Evolutionary conservation across 805 yeast species (phyloP).

Genomic region (Pichia eremophila): DNA sequence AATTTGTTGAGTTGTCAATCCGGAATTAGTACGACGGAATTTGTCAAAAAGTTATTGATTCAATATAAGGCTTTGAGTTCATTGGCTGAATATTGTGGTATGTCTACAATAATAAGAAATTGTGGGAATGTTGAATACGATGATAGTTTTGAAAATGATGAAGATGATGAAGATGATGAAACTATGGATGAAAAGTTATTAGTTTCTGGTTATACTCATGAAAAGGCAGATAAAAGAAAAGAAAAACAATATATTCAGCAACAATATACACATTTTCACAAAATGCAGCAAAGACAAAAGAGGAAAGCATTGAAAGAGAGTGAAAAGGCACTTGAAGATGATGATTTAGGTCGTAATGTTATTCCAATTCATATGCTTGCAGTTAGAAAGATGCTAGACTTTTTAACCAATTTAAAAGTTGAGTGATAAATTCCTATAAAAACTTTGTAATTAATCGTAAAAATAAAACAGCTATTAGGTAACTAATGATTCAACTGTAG

Average conservation of each 20-base stretch:
- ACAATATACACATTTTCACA: constrained; percentile 11
- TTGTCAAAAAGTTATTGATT: constrained; percentile 45
- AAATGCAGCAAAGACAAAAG: constrained; percentile 10
- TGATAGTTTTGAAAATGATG: constrained; percentile 16
- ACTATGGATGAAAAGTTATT: constrained; percentile 3
- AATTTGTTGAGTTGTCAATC: constrained; percentile 67
- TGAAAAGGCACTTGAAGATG: constrained; percentile 1
- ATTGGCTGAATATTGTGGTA: constrained; percentile 20
- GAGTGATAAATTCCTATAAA: constrained; percentile 12
- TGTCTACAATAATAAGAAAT: constrained; percentile 7
- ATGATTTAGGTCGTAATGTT: constrained; percentile 25
- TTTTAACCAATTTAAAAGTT: constrained; percentile 50
- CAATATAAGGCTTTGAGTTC: constrained; percentile 46
- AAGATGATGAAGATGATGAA: constrained; percentile 3
- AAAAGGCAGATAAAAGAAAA: constrained; percentile 2
- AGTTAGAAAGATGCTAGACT: constrained; percentile 51
- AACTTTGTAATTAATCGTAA: no score
- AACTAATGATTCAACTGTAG: no score
- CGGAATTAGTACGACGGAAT: constrained; percentile 44
- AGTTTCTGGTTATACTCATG: neutral
- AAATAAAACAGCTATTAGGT: no score
- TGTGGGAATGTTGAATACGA: constrained; percentile 28
- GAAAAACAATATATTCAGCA: constrained; percentile 8
- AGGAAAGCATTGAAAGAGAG: constrained; percentile 1
- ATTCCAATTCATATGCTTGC: constrained; percentile 71